A percentile compares a stretch with the other conserved stretches of the same genome.
phyloP scores from a whole-genome alignment of 2,329 filamentous ascomycete genomes.

The Phaeosphaeriaceae sp. region DNA sequence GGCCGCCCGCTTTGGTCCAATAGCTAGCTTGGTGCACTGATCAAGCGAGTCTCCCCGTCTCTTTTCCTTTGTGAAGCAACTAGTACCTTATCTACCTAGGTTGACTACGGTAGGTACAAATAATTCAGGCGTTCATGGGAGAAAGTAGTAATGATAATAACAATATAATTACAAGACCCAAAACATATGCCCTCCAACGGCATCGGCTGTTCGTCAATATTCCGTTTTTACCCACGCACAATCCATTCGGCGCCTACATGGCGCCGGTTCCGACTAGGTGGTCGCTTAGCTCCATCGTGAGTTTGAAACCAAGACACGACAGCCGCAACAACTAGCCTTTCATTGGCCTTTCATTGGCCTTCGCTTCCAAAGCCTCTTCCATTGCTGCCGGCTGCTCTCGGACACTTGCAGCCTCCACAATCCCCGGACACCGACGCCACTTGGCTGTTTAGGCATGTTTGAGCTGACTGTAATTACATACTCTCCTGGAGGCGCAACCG shows the following conservation, averaged over 20 bases:
- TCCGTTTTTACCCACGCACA: slow-evolving; percentile 23
- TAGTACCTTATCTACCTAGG: too few species aligned
- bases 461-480: too few species aligned
- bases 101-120: too few species aligned
- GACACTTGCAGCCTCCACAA: slow-evolving; percentile 3
- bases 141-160: too few species aligned
- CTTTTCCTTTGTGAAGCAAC: too few species aligned
- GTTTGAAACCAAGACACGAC: slow-evolving; percentile 18
- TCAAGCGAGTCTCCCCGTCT: slow-evolving; percentile 3
- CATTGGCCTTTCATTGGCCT: slow-evolving; percentile 18
- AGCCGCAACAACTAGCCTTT: slow-evolving; percentile 22
- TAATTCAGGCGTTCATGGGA: too few species aligned
- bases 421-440: slow-evolving; percentile 14
- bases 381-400: slow-evolving; percentile 10
- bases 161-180: too few species aligned
- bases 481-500: too few species aligned
- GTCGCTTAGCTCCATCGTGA: slow-evolving; percentile 17
- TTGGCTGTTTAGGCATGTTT: too few species aligned
- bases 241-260: slow-evolving; percentile 22
- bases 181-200: neutral
- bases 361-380: slow-evolving; percentile 20
- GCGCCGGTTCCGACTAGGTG: slow-evolving; percentile 15
- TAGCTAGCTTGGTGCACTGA: slow-evolving; percentile 9
- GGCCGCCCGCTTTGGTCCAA: neutral
- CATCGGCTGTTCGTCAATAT: slow-evolving; percentile 7